These are phyloP conservation scores for Cystobasidium pallidum DNA, from an alignment of 1,284 basidiomycete species.

Conservation along the genomic window DNA sequence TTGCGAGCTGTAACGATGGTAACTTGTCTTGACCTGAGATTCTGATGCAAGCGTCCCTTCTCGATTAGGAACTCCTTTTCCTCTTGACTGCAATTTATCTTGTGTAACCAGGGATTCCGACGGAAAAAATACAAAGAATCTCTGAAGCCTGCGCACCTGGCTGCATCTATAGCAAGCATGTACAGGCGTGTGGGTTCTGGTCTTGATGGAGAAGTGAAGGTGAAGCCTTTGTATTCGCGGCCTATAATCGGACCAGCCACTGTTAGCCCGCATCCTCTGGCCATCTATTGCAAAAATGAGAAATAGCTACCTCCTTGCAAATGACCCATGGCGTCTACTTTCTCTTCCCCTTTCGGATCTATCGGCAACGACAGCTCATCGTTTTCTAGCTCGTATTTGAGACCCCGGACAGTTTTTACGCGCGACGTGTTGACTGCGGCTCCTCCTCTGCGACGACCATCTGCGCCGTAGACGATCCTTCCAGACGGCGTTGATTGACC, in stretches of 20 bases:
- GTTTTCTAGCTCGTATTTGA: slow-evolving; percentile 75
- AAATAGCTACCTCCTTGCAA: slow-evolving; percentile 69
- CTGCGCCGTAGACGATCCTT: slow-evolving; percentile 23
- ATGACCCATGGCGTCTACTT: slow-evolving; percentile 83
- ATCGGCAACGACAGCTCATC: slow-evolving; percentile 85
- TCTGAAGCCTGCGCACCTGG: slow-evolving; percentile 89
- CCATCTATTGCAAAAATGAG: too few relatives aligned
- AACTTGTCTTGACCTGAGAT: slow-evolving; percentile 85
- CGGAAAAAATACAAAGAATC: slow-evolving; percentile 98
- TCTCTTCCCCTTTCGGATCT: slow-evolving; percentile 84
- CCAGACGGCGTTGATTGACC: slow-evolving; percentile 18
- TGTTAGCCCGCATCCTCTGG: not conserved
- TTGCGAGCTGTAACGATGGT: slow-evolving; percentile 91
- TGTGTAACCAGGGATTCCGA: slow-evolving; percentile 83
- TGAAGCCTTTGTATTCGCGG: slow-evolving; percentile 82
- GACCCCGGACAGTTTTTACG: slow-evolving; percentile 64
- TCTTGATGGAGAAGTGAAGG: slow-evolving; percentile 79
- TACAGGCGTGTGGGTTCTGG: slow-evolving; percentile 78
- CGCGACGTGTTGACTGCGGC: not conserved
- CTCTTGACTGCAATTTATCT: slow-evolving; percentile 78
- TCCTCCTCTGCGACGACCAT: slow-evolving; percentile 4
- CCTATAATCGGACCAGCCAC: slow-evolving; percentile 59
- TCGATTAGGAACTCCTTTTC: slow-evolving; percentile 92
- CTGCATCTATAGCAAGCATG: slow-evolving; percentile 96
- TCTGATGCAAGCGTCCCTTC: slow-evolving; percentile 80